Evolutionary conservation across 441 rosid species (phyloP), one percentile per base, ranked within the genome.

Genomic region (Geranium incanum): DNA sequence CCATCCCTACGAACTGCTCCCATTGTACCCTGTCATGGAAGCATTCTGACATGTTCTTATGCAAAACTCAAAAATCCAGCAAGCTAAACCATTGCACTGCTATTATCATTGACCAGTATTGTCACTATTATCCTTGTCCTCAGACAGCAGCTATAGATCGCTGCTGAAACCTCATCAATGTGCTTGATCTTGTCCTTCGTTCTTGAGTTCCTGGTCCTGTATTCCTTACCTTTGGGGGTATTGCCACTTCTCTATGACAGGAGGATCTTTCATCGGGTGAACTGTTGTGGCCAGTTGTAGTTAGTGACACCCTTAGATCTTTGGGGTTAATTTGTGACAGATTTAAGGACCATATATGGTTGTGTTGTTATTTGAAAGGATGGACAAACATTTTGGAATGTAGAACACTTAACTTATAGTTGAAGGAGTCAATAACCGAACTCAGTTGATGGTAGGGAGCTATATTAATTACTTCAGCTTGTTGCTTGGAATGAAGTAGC

Each of bases 281-380:
- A 60, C 36, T 21, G 21, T 16, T 13, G 66, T 60, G 66, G 15
- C 21, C 66, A 60, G 33, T 60, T 8, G 36, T 60, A 21, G n/a
- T 60, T 11, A 60, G 12, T 60, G 18, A 21, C 8, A 19, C 12
- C 66, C 66, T 28, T 60, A 60, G 59, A 50, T 50, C 23, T 60
- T 60, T 5, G 37, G 66, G 66, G 66, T 4, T 1, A 62, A 62
- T n/a, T 23, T 62, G 66, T 62, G n/a, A 62, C 66, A 62, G 37
- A 23, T 62, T 62, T 62, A 12, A 11, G 23, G 13, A 62, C 13
- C 66, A 62, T 21, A 21, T 11, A 59, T 21, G 66, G 15, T 11
- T 62, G 15, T 62, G 66, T 23, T 11, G 9, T 8, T 62, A 23
- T 62, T 62, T 62, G 13, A 62, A 62, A 36, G 66, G 13, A 62